Conservation (phyloP, 2,329 filamentous ascomycete genomes). For the Claviceps sp. region DNA sequence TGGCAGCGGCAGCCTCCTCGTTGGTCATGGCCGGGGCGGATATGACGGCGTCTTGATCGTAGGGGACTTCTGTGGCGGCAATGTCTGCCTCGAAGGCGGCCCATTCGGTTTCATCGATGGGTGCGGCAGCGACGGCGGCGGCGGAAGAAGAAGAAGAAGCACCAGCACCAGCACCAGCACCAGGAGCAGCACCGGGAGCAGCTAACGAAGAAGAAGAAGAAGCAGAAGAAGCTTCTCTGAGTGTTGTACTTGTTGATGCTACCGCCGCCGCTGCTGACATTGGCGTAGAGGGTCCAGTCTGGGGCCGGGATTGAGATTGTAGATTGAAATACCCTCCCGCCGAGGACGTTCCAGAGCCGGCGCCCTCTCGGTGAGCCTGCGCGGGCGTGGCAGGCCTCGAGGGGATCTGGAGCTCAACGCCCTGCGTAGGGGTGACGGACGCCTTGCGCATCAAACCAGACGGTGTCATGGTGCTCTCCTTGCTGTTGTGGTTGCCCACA, state of each 20-base stretch:
- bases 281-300: constrained; percentile 6
- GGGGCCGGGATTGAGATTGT: constrained; percentile 1
- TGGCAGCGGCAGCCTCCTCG: constrained; percentile 44
- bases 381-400: constrained; percentile 47
- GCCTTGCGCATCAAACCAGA: constrained; percentile 27
- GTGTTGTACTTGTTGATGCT: constrained; percentile 3
- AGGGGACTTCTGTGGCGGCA: constrained; percentile 29
- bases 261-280: constrained; percentile 18
- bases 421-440: constrained; percentile 39
- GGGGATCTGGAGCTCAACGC: constrained; percentile 48
- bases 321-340: constrained; percentile 13
- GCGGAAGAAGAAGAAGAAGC: constrained; percentile 6
- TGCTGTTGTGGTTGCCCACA: constrained; percentile 11
- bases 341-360: constrained; percentile 24
- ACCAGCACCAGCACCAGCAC: neutral
- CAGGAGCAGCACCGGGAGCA: constrained; percentile 7
- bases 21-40: constrained; percentile 55
- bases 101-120: constrained; percentile 65
- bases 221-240: neutral
- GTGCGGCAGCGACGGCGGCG: constrained; percentile 9
- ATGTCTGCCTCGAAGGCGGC: constrained; percentile 79
- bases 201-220: constrained; percentile 7
- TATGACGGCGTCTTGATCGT: constrained; percentile 43
- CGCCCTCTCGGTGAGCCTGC: constrained; percentile 24
- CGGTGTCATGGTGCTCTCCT: constrained; percentile 6